A percentile compares a stretch with the other conserved stretches of the same genome.
Evolutionary conservation across 164 flowering plant species (phyloP).

Genomic region (Saururus chinensis): DNA sequence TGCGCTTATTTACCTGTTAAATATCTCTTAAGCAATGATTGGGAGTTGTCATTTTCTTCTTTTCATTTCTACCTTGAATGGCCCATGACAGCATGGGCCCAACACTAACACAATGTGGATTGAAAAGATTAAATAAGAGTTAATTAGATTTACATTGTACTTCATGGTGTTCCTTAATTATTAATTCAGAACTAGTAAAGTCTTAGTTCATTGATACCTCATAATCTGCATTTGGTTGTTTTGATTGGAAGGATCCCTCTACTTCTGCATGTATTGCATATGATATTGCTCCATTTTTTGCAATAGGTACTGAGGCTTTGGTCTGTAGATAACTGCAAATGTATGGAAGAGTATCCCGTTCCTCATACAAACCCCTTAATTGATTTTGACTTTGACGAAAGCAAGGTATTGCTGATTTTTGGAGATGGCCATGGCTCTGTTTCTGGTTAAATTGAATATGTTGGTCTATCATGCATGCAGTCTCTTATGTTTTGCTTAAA

Average conservation of each 20-base stretch:
- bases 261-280: background rate
- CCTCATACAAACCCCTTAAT: slow-evolving; percentile 37
- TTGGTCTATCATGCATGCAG: too few relatives aligned
- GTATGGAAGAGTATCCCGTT: slow-evolving; percentile 54
- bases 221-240: background rate
- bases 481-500: background rate
- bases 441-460: background rate
- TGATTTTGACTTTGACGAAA: slow-evolving; percentile 95
- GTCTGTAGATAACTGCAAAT: slow-evolving; percentile 65
- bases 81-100: too few relatives aligned
- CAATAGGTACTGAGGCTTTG: slow-evolving; percentile 81
- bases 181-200: too few relatives aligned
- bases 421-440: background rate
- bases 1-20: too few relatives aligned
- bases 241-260: background rate
- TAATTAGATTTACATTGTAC: too few relatives aligned
- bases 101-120: too few relatives aligned
- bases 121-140: too few relatives aligned
- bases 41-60: too few relatives aligned
- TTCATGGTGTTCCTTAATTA: too few relatives aligned
- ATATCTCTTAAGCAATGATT: too few relatives aligned
- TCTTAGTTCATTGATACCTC: background rate
- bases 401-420: slow-evolving; percentile 48
- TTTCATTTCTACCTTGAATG: too few relatives aligned
- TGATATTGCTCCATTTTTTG: background rate